Evolutionary conservation across 139 green algal species (phyloP).

Genomic region (Desmodesmus armatus): DNA sequence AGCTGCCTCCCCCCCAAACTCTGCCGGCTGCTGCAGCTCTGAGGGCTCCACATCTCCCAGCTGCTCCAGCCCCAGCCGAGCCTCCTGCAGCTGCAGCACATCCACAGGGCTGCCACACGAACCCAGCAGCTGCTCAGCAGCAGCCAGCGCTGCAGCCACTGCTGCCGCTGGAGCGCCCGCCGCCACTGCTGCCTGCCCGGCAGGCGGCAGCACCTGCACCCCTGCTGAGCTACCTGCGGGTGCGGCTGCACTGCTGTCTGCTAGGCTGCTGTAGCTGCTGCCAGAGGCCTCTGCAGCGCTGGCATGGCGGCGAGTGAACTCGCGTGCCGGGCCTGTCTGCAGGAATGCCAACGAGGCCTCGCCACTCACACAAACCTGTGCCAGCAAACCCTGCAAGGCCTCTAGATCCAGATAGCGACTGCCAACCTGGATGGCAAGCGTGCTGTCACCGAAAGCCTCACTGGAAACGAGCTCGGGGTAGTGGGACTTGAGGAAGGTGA

Average conservation of each 20-base stretch:
- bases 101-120: slow-evolving; percentile 15
- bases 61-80: not conserved
- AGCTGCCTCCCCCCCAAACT: not conserved
- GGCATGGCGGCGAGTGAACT: too few relatives aligned
- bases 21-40: not conserved
- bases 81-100: not conserved
- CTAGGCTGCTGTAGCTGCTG: not conserved
- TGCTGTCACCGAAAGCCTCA: not conserved
- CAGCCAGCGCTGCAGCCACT: slow-evolving; percentile 30
- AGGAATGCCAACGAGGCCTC: too few relatives aligned
- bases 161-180: slow-evolving; percentile 9
- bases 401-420: slow-evolving; percentile 23
- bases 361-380: not conserved
- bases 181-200: not conserved
- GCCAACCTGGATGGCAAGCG: not conserved
- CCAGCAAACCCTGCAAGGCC: slow-evolving; percentile 49
- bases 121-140: slow-evolving; percentile 31
- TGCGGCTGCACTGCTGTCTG: not conserved
- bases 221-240: not conserved
- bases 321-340: not conserved
- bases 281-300: not conserved
- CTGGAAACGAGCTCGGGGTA: slow-evolving; percentile 38
- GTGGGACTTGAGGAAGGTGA: slow-evolving; percentile 5
- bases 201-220: not conserved
- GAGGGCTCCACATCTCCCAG: not conserved